phyloP scores from a whole-genome alignment of 805 yeast species.

The Torulaspora gathmanii region DNA sequence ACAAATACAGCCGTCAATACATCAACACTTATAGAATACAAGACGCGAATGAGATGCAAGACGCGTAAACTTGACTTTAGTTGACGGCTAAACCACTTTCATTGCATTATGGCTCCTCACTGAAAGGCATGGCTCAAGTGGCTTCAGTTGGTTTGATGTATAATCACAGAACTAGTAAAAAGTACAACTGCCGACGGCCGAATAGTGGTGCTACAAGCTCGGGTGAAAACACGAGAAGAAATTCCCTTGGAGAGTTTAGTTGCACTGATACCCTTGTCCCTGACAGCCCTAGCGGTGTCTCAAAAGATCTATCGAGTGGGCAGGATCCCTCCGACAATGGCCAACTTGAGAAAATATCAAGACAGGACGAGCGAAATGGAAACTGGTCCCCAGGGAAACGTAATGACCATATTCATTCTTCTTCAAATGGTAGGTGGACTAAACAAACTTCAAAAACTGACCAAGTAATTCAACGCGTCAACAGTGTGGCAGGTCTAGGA shows the following conservation, averaged over 20 bases:
- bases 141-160: conserved; percentile 15
- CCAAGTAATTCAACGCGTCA: conserved; percentile 2
- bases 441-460: not conserved
- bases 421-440: not conserved
- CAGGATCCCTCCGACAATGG: not conserved
- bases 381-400: not conserved
- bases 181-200: conserved; percentile 1
- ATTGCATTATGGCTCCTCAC: not conserved
- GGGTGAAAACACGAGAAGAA: conserved; percentile 3
- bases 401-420: not conserved
- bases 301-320: conserved; percentile 2
- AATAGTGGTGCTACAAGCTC: conserved; percentile 6
- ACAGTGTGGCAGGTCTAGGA: not conserved
- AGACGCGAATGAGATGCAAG: too few relatives aligned
- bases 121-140: conserved; percentile 7
- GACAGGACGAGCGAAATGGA: not conserved
- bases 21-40: too few relatives aligned
- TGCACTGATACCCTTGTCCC: conserved; percentile 6
- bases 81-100: too few relatives aligned
- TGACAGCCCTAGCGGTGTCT: not conserved
- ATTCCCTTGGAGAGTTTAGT: conserved; percentile 3
- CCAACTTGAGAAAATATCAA: not conserved
- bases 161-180: conserved; percentile 1
- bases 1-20: too few relatives aligned
- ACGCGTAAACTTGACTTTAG: too few relatives aligned